Percentiles rank a stretch among this genome's conserved stretches.
Evolutionary conservation across 805 yeast species (phyloP).

Genomic region (Saturnispora sanitii): DNA sequence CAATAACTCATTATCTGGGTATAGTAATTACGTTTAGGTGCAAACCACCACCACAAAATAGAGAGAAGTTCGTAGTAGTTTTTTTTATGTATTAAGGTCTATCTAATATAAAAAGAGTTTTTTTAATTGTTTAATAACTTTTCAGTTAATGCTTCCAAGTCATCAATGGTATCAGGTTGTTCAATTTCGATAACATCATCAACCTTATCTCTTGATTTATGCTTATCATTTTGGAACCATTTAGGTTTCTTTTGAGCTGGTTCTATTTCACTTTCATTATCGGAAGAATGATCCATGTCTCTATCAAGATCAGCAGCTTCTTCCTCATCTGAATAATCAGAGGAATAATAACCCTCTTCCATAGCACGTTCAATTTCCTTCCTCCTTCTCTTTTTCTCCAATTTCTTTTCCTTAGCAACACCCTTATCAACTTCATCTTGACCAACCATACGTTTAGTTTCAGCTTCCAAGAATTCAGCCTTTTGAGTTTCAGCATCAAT

Average conservation of each 20-base stretch:
- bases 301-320: constrained; percentile 13
- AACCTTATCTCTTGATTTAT: constrained; percentile 16
- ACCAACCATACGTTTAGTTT: constrained; percentile 54
- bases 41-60: too few species aligned
- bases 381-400: constrained; percentile 82
- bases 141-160: constrained; percentile 78
- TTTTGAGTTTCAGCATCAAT: constrained; percentile 54
- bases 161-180: constrained; percentile 86
- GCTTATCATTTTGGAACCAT: constrained; percentile 37
- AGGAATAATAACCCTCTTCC: constrained; percentile 32
- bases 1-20: constrained; percentile 16
- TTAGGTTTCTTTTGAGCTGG: constrained; percentile 29
- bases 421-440: constrained; percentile 74
- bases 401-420: constrained; percentile 64
- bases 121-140: constrained; percentile 25
- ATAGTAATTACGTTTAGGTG: constrained; percentile 23
- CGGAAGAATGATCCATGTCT: constrained; percentile 8
- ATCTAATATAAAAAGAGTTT: neutral
- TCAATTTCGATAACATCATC: constrained; percentile 58
- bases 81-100: neutral
- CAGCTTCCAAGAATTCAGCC: constrained; percentile 54
- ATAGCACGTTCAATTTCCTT: constrained; percentile 62
- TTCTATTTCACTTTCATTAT: constrained; percentile 22
- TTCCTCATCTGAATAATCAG: constrained; percentile 22
- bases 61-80: too few species aligned